Evolutionary conservation across 805 yeast genomes (phyloP).

Genomic region (Metschnikowia orientalis): DNA sequence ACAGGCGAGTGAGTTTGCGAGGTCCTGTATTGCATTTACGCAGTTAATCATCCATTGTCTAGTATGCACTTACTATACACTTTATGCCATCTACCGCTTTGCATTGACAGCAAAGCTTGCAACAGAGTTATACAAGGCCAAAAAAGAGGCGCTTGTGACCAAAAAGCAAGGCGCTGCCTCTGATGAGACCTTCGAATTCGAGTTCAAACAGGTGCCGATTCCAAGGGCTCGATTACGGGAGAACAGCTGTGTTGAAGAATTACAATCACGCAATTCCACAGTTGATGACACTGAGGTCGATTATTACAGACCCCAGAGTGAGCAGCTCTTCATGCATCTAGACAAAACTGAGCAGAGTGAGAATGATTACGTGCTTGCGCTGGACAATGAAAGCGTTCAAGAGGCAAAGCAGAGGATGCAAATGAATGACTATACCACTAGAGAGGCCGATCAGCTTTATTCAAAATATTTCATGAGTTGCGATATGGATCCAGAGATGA

Average conservation of each 20-base stretch:
- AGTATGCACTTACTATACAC: constrained; percentile 28
- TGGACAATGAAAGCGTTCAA: constrained; percentile 5
- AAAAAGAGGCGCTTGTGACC: constrained; percentile 1
- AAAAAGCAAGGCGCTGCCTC: constrained; percentile 2
- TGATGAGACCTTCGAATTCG: constrained; percentile 6
- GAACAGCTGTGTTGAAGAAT: neutral
- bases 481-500: constrained; percentile 49
- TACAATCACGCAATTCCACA: constrained; percentile 7
- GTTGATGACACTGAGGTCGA: constrained; percentile 13
- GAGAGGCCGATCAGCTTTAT: constrained; percentile 57
- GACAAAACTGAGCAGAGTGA: constrained; percentile 2
- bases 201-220: constrained; percentile 11
- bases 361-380: no score
- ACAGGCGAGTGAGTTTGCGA: constrained; percentile 29
- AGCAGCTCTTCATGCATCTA: constrained; percentile 9
- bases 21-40: constrained; percentile 42
- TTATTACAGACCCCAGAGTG: constrained; percentile 15
- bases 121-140: constrained; percentile 7
- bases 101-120: constrained; percentile 23
- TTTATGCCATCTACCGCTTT: constrained; percentile 29
- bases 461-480: constrained; percentile 36
- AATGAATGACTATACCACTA: constrained; percentile 48
- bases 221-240: neutral
- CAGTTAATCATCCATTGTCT: constrained; percentile 41
- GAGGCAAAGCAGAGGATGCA: constrained; percentile 14